phyloP scores from a whole-genome alignment of 805 yeast genomes.

The Suhomyces sp. region DNA sequence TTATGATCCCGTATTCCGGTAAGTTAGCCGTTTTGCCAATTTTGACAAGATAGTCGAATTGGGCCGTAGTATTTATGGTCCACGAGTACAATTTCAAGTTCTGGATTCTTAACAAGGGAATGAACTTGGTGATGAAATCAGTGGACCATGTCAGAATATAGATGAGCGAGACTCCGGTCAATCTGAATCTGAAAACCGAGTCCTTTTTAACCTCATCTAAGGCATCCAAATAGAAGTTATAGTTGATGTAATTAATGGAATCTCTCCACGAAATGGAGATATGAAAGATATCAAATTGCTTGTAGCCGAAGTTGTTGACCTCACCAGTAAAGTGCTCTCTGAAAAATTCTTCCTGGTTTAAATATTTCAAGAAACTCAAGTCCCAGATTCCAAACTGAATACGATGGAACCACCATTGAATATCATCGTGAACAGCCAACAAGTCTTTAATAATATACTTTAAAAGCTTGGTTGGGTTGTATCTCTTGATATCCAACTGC shows the following conservation, averaged over 20 bases:
- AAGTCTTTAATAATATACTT: constrained; percentile 30
- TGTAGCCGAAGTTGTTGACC: constrained; percentile 16
- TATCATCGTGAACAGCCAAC: constrained; percentile 24
- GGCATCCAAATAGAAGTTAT: constrained; percentile 33
- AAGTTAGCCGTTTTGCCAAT: constrained; percentile 24
- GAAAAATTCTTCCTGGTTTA: constrained; percentile 39
- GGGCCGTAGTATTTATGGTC: constrained; percentile 39
- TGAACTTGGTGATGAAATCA: constrained; percentile 32
- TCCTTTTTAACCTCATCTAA: constrained; percentile 14
- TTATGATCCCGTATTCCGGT: constrained; percentile 33
- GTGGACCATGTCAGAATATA: constrained; percentile 38
- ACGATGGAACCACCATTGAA: constrained; percentile 37
- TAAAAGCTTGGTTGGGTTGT: constrained; percentile 35
- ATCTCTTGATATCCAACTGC: constrained; percentile 39
- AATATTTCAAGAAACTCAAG: constrained; percentile 32
- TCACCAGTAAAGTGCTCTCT: constrained; percentile 19
- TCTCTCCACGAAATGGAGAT: constrained; percentile 35
- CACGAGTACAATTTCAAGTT: constrained; percentile 34
- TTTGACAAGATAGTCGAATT: constrained; percentile 30
- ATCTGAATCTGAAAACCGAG: constrained; percentile 17
- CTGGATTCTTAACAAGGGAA: constrained; percentile 34
- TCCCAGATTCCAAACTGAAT: constrained; percentile 44
- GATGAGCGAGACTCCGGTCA: constrained; percentile 37
- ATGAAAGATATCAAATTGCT: constrained; percentile 34
- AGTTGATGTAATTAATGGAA: constrained; percentile 30